phyloP scores from a whole-genome alignment of 2,329 filamentous ascomycete species.

The Fusarium sororula region DNA sequence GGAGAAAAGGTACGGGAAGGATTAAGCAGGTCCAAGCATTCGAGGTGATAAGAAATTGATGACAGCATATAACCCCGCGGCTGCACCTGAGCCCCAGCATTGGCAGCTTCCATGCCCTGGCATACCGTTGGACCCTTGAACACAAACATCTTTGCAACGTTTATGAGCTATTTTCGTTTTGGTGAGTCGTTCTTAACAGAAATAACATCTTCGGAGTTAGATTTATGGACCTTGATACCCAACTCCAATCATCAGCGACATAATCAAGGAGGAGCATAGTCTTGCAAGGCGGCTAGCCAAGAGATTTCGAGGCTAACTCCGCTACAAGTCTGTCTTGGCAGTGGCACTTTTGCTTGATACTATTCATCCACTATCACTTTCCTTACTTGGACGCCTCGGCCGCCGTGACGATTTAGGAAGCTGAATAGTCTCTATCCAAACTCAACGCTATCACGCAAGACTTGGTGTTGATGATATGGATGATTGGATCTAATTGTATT shows the following conservation, averaged over 20 bases:
- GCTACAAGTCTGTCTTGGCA: conserved; percentile 20
- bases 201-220: not conserved
- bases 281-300: conserved; percentile 5
- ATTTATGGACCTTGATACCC: not conserved
- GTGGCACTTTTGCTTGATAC: conserved; percentile 25
- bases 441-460: conserved; percentile 28
- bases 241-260: not conserved
- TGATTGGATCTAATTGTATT: conserved; percentile 1
- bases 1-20: conserved; percentile 19
- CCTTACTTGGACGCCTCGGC: conserved; percentile 35
- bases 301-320: conserved; percentile 8
- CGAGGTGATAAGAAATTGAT: conserved; percentile 11
- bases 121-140: not conserved
- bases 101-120: not conserved
- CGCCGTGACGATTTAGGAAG: conserved; percentile 38
- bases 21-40: not conserved
- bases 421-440: conserved; percentile 17
- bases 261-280: not conserved
- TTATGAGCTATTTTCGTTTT: not conserved
- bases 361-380: conserved; percentile 32
- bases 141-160: not conserved
- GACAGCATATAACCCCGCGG: conserved; percentile 6
- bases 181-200: not conserved
- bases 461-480: conserved; percentile 23
- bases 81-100: not conserved